Conservation (phyloP, 768 basidiomycete genomes). For the Dioszegia aurantiaca region DNA sequence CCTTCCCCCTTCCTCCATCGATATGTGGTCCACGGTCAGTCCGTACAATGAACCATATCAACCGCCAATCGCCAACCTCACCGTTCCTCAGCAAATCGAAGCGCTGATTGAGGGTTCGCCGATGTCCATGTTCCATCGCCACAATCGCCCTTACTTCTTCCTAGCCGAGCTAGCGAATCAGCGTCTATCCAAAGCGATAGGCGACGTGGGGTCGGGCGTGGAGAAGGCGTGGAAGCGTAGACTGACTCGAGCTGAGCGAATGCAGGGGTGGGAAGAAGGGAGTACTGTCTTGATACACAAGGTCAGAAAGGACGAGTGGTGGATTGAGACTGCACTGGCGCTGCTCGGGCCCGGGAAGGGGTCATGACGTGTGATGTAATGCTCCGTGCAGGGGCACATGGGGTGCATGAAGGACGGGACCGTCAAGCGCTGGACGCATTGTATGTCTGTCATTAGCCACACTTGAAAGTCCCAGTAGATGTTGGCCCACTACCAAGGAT, state of each 20-base stretch:
- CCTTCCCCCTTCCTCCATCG: slow-evolving; percentile 45
- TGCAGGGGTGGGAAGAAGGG: slow-evolving; percentile 59
- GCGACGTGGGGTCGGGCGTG: slow-evolving; percentile 16
- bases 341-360: slow-evolving; percentile 59
- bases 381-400: no score
- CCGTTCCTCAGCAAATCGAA: slow-evolving; percentile 71
- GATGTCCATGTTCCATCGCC: slow-evolving; percentile 58
- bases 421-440: no score
- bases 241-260: slow-evolving; percentile 34
- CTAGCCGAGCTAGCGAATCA: neutral
- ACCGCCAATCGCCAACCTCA: slow-evolving; percentile 66
- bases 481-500: neutral
- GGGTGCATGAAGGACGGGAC: no score
- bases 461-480: neutral
- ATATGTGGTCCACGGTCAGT: slow-evolving; percentile 77
- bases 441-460: no score
- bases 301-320: slow-evolving; percentile 97
- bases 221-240: slow-evolving; percentile 31
- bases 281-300: slow-evolving; percentile 96
- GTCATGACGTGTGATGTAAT: slow-evolving; percentile 16
- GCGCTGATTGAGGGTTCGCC: slow-evolving; percentile 88
- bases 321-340: slow-evolving; percentile 84
- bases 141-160: slow-evolving; percentile 17
- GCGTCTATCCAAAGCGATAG: neutral
- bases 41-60: slow-evolving; percentile 75